A percentile compares a stretch with the other conserved stretches of the same genome.
Evolutionary conservation across 1,284 basidiomycete species (phyloP).

Genomic region (Apiotrichum akiyoshidainum): DNA sequence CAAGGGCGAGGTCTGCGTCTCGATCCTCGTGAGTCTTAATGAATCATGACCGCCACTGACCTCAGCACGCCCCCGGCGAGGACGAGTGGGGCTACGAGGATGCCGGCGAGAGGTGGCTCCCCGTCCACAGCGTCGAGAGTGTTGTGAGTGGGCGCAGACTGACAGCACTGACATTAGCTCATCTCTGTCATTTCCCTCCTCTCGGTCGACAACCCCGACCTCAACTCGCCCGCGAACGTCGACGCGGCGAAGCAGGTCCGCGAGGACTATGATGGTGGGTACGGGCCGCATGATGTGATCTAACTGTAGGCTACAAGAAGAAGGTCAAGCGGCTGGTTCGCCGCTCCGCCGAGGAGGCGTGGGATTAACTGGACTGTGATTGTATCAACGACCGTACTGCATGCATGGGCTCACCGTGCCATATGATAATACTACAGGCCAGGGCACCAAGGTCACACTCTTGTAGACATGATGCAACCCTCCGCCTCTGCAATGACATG

Average conservation of each 20-base stretch:
- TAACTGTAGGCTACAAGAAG: constrained; percentile 71
- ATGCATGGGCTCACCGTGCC: constrained; percentile 5
- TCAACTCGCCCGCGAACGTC: constrained; percentile 94
- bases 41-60: constrained; percentile 12
- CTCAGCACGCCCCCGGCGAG: constrained; percentile 85
- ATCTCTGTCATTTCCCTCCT: constrained; percentile 93
- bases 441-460: not conserved
- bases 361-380: constrained; percentile 54
- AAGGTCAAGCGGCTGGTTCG: constrained; percentile 83
- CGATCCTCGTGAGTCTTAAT: constrained; percentile 71
- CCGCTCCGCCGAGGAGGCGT: constrained; percentile 79
- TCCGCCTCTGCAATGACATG: not conserved
- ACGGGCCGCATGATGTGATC: not conserved
- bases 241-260: constrained; percentile 91
- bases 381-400: constrained; percentile 1
- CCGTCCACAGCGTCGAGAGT: constrained; percentile 93
- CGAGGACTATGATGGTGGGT: constrained; percentile 64
- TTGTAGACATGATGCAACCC: not conserved
- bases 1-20: constrained; percentile 91
- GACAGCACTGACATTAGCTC: constrained; percentile 59
- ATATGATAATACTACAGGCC: not conserved
- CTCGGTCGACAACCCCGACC: constrained; percentile 86
- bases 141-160: constrained; percentile 66
- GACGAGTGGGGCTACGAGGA: constrained; percentile 99
- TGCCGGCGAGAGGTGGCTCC: constrained; percentile 95